Conservation (phyloP, 768 basidiomycete species). For the Asterophora parasitica region DNA sequence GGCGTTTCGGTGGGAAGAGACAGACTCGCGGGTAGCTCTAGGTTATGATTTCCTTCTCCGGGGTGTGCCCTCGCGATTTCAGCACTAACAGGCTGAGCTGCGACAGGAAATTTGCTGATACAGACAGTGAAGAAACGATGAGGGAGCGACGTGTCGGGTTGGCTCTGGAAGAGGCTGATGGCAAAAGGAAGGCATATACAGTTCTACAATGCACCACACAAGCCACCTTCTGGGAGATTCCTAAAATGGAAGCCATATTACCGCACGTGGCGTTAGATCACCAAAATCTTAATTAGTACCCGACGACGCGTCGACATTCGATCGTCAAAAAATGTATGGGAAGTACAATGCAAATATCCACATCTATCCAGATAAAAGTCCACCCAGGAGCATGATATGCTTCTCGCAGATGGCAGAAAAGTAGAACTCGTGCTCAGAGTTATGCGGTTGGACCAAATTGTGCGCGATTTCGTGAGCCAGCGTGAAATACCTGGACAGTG, state of each 20-base stretch:
- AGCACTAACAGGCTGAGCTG: not conserved
- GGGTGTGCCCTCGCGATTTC: not conserved
- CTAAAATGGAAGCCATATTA: conserved; percentile 13
- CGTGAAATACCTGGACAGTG: conserved; percentile 89
- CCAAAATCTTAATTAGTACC: not conserved
- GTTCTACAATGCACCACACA: not conserved
- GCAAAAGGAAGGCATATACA: conserved; percentile 4
- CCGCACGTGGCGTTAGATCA: conserved; percentile 11
- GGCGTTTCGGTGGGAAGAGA: not conserved
- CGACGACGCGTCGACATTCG: not conserved
- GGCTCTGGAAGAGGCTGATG: conserved; percentile 6
- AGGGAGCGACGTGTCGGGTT: not conserved
- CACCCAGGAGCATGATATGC: conserved; percentile 39
- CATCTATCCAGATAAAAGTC: conserved; percentile 21
- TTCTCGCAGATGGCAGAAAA: conserved; percentile 87
- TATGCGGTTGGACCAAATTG: conserved; percentile 82
- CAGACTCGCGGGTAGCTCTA: not conserved
- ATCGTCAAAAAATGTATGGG: not conserved
- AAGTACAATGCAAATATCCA: not conserved
- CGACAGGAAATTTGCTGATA: not conserved
- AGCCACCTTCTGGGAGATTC: conserved; percentile 7
- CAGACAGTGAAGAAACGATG: not conserved
- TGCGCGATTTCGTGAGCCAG: conserved; percentile 93
- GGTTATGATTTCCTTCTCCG: not conserved
- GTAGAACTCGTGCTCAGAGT: conserved; percentile 92